Conservation (phyloP, 345 rosid genomes). For the Bretschneidera sinensis region DNA sequence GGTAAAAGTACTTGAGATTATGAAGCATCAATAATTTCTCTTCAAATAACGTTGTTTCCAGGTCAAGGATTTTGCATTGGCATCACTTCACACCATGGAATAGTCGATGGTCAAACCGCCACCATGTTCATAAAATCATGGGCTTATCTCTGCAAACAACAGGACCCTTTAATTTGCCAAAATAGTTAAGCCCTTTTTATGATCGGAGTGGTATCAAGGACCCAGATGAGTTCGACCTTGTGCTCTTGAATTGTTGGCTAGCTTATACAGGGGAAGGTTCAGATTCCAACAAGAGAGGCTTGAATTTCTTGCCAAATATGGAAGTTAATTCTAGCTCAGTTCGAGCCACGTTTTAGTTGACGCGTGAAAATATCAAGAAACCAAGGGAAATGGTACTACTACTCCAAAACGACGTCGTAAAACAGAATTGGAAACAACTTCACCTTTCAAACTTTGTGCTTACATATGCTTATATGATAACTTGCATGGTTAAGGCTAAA, state of each 20-base stretch:
- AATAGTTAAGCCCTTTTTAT: conserved; percentile 8
- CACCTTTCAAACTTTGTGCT: conserved; percentile 22
- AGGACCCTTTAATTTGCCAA: not conserved
- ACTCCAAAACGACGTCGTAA: not conserved
- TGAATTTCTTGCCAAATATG: not conserved
- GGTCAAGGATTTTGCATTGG: conserved; percentile 18
- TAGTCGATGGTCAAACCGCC: conserved; percentile 13
- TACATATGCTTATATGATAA: conserved; percentile 3
- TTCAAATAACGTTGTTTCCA: conserved; percentile 22
- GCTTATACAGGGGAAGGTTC: not conserved
- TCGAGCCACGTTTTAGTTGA: conserved; percentile 13
- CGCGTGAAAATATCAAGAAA: conserved; percentile 9
- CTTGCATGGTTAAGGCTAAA: conserved; percentile 12
- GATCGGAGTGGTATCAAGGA: conserved; percentile 15
- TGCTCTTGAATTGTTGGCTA: not conserved
- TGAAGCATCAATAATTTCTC: not conserved
- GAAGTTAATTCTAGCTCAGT: not conserved
- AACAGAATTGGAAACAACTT: not conserved
- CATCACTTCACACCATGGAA: conserved; percentile 4
- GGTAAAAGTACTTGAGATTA: too few species aligned
- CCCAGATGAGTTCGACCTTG: not conserved
- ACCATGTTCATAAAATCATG: conserved; percentile 18
- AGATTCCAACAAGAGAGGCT: conserved; percentile 3
- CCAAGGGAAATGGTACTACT: conserved; percentile 6
- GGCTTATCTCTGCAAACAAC: conserved; percentile 14